Percentiles rank a stretch among this genome's conserved stretches.
These are phyloP conservation scores for Tulasnella sp. DNA, from an alignment of 768 basidiomycete genomes.

Conservation along the genomic window DNA sequence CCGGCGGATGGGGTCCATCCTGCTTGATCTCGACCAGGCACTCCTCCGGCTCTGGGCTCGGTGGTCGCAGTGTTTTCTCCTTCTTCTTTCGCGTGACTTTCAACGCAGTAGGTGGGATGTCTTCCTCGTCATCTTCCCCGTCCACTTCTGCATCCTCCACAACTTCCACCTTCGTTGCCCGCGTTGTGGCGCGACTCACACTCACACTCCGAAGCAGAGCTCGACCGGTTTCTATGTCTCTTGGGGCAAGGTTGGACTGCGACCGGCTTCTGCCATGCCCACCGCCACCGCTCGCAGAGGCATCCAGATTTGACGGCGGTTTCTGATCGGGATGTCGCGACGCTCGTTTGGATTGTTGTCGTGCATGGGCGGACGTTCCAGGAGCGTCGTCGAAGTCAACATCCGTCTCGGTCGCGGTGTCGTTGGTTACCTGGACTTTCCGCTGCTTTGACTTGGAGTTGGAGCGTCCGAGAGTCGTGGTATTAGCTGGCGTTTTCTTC, in stretches of 20 bases:
- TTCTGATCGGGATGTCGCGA: neutral
- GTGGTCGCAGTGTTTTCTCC: neutral
- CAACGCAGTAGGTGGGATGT: neutral
- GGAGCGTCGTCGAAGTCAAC: neutral
- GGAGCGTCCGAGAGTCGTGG: no score
- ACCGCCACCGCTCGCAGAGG: neutral
- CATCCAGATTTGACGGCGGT: no score
- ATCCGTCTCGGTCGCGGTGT: neutral
- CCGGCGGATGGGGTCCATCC: neutral
- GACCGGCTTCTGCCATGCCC: neutral
- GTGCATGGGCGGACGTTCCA: neutral
- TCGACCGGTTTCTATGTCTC: neutral
- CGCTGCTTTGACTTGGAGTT: neutral
- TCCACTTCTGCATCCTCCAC: neutral
- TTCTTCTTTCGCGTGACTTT: slow-evolving; percentile 11
- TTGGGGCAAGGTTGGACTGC: neutral
- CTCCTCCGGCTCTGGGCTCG: neutral
- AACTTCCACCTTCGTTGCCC: neutral
- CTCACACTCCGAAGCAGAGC: neutral
- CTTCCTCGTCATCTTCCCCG: neutral
- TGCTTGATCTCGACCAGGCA: neutral
- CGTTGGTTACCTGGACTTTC: neutral
- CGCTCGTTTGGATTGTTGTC: neutral
- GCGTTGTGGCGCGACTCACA: neutral
- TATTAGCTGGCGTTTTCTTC: neutral